phyloP scores from a whole-genome alignment of 805 yeast species.

The Ogataea parapolymorpha region DNA sequence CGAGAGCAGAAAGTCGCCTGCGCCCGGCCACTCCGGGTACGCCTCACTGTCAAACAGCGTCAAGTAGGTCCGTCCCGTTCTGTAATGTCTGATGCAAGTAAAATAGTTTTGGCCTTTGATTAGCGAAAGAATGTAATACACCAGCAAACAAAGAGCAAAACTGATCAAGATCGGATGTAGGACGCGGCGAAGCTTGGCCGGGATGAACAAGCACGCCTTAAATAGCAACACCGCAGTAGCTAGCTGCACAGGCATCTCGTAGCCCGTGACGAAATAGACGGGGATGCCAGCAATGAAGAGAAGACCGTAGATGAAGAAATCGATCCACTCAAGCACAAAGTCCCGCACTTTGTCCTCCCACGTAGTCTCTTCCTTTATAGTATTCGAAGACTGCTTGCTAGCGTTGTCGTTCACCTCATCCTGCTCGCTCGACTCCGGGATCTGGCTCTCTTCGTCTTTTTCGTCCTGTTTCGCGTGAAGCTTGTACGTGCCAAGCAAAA shows the following conservation, averaged over 20 bases:
- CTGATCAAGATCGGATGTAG: conserved; percentile 72
- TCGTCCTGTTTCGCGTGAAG: conserved; percentile 19
- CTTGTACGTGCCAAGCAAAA: conserved; percentile 27
- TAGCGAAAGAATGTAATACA: conserved; percentile 57
- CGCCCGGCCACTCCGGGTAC: conserved; percentile 59
- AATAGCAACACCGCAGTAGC: conserved; percentile 58
- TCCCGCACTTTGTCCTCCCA: conserved; percentile 22
- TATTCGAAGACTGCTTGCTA: no score
- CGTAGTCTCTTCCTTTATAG: background rate
- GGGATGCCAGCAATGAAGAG: conserved; percentile 57
- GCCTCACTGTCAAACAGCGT: conserved; percentile 46
- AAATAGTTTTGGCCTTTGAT: conserved; percentile 52
- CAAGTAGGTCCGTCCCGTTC: conserved; percentile 67
- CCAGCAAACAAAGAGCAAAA: conserved; percentile 59
- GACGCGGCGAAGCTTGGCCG: conserved; percentile 45
- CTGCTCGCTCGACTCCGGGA: background rate
- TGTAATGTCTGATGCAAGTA: conserved; percentile 49
- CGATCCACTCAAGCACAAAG: conserved; percentile 40
- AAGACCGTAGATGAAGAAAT: conserved; percentile 48
- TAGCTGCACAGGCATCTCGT: conserved; percentile 60
- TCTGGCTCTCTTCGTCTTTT: conserved; percentile 21
- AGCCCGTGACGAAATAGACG: conserved; percentile 53
- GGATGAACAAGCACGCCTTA: conserved; percentile 42
- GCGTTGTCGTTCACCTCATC: background rate
- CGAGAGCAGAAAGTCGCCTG: conserved; percentile 71